Conservation (phyloP, 2,329 filamentous ascomycete genomes). For the Xylaria polymorpha region DNA sequence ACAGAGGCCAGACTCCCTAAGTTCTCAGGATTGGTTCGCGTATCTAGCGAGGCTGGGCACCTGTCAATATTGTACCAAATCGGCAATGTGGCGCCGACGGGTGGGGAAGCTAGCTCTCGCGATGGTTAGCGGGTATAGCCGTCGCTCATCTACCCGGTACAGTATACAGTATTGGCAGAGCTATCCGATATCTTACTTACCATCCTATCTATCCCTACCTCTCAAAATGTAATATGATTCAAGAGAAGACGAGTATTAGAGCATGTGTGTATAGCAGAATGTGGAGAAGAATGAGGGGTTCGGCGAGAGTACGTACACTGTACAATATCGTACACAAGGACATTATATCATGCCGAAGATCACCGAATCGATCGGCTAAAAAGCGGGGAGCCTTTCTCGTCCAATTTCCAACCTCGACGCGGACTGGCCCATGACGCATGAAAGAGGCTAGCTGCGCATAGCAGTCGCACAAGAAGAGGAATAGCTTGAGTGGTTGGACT, state of each 20-base stretch:
- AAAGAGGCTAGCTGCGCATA: constrained; percentile 30
- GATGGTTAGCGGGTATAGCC: constrained; percentile 29
- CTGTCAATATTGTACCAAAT: constrained; percentile 30
- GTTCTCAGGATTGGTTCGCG: constrained; percentile 23
- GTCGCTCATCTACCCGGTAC: constrained; percentile 1
- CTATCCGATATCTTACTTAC: neutral
- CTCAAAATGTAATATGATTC: neutral
- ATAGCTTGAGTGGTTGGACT: constrained; percentile 25
- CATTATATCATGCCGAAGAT: constrained; percentile 6
- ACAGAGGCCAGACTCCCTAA: neutral
- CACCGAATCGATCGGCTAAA: constrained; percentile 4
- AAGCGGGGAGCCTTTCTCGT: constrained; percentile 28
- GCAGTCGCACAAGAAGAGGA: constrained; percentile 27
- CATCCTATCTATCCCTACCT: neutral
- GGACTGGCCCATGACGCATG: constrained; percentile 21
- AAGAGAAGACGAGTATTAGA: neutral
- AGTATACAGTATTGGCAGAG: no score
- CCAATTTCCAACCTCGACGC: constrained; percentile 30
- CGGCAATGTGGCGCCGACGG: constrained; percentile 9
- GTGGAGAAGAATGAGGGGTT: neutral
- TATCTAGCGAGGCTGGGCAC: constrained; percentile 18
- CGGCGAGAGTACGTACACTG: neutral
- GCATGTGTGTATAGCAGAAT: neutral
- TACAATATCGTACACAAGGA: neutral
- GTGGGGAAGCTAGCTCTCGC: constrained; percentile 10